Conservation (phyloP, 352 stramenopile genomes). For the Phytophthora boehmeriae region DNA sequence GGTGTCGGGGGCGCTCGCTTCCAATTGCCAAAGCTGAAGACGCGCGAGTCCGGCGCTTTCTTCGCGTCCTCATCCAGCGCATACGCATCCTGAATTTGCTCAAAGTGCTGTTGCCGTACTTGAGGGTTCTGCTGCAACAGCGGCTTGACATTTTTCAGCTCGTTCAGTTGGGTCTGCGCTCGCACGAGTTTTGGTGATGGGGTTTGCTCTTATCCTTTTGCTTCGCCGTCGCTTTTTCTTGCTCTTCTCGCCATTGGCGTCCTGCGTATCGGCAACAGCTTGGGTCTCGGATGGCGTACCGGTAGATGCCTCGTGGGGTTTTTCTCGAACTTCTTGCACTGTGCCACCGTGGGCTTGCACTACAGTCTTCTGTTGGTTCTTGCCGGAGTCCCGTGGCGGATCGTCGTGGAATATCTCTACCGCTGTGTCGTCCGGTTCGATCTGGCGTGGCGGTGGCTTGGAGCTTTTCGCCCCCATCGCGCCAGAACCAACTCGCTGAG, state of each 20-base stretch:
- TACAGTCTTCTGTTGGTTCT: constrained; percentile 10
- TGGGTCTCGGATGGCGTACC: neutral
- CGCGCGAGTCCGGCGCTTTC: constrained; percentile 21
- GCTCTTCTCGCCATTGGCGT: constrained; percentile 11
- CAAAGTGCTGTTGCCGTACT: constrained; percentile 45
- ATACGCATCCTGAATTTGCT: constrained; percentile 60
- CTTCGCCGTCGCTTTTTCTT: constrained; percentile 43
- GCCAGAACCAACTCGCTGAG: neutral
- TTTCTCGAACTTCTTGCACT: constrained; percentile 7
- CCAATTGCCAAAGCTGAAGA: constrained; percentile 36
- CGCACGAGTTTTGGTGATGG: constrained; percentile 14
- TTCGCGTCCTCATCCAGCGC: constrained; percentile 38
- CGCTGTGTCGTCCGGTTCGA: constrained; percentile 23
- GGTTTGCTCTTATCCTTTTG: constrained; percentile 43
- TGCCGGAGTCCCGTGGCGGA: constrained; percentile 1
- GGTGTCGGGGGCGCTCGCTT: constrained; percentile 18
- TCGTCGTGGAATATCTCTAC: constrained; percentile 33
- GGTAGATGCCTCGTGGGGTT: neutral
- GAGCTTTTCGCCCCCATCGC: constrained; percentile 61
- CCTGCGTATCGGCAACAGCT: constrained; percentile 4
- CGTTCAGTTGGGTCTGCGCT: constrained; percentile 39
- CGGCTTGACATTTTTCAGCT: constrained; percentile 40
- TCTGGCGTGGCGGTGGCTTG: constrained; percentile 48
- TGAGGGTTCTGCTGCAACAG: constrained; percentile 18
- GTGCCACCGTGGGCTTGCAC: constrained; percentile 1